A percentile compares a stretch with the other conserved stretches of the same genome.
Conservation (phyloP, 2,329 filamentous ascomycete species). For the Pezicula carpinea region DNA sequence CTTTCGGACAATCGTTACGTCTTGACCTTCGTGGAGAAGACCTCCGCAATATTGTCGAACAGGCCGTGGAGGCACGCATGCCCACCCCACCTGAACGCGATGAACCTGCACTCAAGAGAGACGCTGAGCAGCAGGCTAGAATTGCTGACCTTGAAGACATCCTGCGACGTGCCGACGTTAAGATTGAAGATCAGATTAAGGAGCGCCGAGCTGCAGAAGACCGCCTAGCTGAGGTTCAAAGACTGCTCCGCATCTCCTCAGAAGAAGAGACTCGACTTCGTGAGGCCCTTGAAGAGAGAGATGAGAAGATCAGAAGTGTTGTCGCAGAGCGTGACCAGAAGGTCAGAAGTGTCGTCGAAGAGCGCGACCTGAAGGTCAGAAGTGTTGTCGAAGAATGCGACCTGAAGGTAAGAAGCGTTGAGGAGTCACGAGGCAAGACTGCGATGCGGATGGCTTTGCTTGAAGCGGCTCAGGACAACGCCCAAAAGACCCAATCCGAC, state of each 20-base stretch:
- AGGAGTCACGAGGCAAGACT: slow-evolving; percentile 50
- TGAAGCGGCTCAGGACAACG: slow-evolving; percentile 59
- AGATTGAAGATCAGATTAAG: slow-evolving; percentile 59
- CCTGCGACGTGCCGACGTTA: slow-evolving; percentile 57
- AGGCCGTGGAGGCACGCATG: slow-evolving; percentile 55
- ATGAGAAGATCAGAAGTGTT: slow-evolving; percentile 61
- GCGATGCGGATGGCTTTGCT: slow-evolving; percentile 61
- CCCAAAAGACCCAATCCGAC: slow-evolving; percentile 49
- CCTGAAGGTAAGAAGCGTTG: slow-evolving; percentile 56
- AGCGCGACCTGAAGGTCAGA: slow-evolving; percentile 63
- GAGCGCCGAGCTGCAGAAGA: slow-evolving; percentile 66
- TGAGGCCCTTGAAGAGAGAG: slow-evolving; percentile 62
- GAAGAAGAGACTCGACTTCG: slow-evolving; percentile 68
- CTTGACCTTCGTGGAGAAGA: slow-evolving; percentile 45
- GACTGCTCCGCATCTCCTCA: slow-evolving; percentile 62
- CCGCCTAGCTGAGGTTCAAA: slow-evolving; percentile 66
- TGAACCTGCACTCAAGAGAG: slow-evolving; percentile 25
- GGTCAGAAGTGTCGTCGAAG: slow-evolving; percentile 59
- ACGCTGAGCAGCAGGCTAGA: slow-evolving; percentile 15
- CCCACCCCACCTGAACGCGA: slow-evolving; percentile 45
- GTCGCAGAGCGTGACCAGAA: slow-evolving; percentile 67
- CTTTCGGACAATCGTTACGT: slow-evolving; percentile 41
- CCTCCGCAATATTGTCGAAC: slow-evolving; percentile 58
- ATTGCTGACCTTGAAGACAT: slow-evolving; percentile 65
- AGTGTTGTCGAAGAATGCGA: slow-evolving; percentile 66